phyloP scores from a whole-genome alignment of 2,329 filamentous ascomycete genomes.

The Botryotinia globosa region DNA sequence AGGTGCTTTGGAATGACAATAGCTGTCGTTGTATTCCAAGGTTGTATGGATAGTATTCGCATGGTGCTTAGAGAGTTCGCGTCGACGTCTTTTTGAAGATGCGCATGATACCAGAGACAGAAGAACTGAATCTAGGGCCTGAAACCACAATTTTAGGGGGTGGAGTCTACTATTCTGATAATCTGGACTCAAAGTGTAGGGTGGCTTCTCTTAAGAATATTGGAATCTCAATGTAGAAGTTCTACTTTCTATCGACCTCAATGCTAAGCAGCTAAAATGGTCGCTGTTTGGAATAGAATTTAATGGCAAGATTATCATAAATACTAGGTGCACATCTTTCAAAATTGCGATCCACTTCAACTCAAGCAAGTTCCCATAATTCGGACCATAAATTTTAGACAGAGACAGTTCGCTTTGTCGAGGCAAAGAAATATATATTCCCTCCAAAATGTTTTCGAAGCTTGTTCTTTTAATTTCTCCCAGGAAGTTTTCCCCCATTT shows the following conservation, averaged over 20 bases:
- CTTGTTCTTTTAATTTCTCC: conserved; percentile 30
- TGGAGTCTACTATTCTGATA: neutral
- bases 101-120: neutral
- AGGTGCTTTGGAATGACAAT: neutral
- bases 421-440: conserved; percentile 39
- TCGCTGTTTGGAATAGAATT: neutral
- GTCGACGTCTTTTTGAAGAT: neutral
- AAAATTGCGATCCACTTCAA: conserved; percentile 33
- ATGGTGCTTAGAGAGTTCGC: neutral
- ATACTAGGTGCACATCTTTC: neutral
- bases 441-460: conserved; percentile 34
- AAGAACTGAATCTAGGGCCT: neutral
- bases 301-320: neutral
- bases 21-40: neutral
- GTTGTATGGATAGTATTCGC: neutral
- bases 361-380: conserved; percentile 28
- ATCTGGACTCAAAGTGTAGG: neutral
- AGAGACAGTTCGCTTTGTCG: conserved; percentile 28
- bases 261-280: neutral
- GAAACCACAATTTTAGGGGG: neutral
- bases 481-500: conserved; percentile 31
- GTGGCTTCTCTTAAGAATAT: neutral
- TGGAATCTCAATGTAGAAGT: neutral
- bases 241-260: neutral
- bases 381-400: conserved; percentile 37